These are phyloP conservation scores for Talaromyces sp. DNA, from an alignment of 2,329 filamentous ascomycete species.

Conservation along the genomic window DNA sequence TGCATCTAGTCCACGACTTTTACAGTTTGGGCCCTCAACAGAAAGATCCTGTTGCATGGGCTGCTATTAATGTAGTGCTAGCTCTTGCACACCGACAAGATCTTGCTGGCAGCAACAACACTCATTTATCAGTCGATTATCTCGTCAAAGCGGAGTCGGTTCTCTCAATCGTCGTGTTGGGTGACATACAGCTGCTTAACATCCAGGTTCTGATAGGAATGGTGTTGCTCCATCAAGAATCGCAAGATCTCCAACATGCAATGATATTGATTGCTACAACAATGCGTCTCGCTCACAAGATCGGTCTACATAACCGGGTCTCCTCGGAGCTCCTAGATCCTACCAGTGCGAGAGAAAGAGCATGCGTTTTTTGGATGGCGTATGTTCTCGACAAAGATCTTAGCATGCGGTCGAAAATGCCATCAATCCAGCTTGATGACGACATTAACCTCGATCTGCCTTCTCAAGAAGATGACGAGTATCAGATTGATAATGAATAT, in stretches of 20 bases:
- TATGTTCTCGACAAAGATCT: neutral
- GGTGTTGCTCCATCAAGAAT: neutral
- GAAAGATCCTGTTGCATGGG: neutral
- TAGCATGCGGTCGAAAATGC: neutral
- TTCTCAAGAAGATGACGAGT: neutral
- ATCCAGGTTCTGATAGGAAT: neutral
- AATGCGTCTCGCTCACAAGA: neutral
- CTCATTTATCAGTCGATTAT: neutral
- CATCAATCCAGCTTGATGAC: neutral
- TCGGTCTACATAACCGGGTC: neutral
- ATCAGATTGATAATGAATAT: neutral
- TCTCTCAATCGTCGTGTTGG: neutral
- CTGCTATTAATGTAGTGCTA: neutral
- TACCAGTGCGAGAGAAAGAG: neutral
- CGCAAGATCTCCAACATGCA: neutral
- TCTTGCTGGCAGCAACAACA: neutral
- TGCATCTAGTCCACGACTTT: neutral
- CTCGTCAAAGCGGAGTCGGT: neutral
- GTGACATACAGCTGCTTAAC: neutral
- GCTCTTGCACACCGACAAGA: neutral
- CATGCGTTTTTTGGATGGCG: neutral
- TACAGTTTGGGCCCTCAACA: neutral
- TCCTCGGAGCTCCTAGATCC: neutral
- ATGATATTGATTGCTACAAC: neutral
- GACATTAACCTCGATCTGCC: neutral